These are phyloP conservation scores for Penicillium simplicissimum DNA, from an alignment of 495 filamentous ascomycete species.

Conservation along the genomic window DNA sequence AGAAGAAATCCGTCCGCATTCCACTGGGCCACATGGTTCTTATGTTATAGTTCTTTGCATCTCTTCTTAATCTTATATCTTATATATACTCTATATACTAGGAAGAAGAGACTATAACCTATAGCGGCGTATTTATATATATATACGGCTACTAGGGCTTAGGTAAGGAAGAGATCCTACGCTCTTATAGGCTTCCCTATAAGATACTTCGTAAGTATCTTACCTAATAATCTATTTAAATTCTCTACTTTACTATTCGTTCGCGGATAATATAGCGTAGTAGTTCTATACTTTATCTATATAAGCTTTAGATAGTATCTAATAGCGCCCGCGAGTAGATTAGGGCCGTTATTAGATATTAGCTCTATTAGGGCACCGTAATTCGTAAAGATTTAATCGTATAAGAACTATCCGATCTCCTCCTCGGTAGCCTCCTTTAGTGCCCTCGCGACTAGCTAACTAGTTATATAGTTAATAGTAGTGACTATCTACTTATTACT, in stretches of 20 bases:
- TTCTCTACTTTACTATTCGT: slow-evolving; percentile 3
- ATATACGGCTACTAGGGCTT: background rate
- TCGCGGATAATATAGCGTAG: background rate
- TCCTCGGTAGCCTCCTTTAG: background rate
- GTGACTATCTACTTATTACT: slow-evolving; percentile 6
- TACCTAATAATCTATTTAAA: background rate
- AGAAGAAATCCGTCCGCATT: too few species aligned
- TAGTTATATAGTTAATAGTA: background rate
- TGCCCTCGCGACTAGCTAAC: background rate
- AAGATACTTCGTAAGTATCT: slow-evolving; percentile 9
- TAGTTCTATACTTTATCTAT: background rate
- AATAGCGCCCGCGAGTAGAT: background rate
- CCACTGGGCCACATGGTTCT: too few species aligned
- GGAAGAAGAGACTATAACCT: too few species aligned
- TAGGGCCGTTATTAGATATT: slow-evolving; percentile 1
- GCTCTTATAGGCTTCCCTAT: background rate
- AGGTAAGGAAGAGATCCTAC: background rate
- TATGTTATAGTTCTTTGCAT: too few species aligned
- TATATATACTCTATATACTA: too few species aligned
- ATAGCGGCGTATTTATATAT: background rate
- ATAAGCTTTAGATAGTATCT: background rate
- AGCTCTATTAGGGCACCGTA: background rate
- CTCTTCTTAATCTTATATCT: too few species aligned
- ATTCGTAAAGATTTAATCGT: background rate
- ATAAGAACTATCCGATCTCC: background rate